Evolutionary conservation across 1,284 basidiomycete species (phyloP), one percentile per base, ranked within the genome.

Genomic region (Puccinia horiana): DNA sequence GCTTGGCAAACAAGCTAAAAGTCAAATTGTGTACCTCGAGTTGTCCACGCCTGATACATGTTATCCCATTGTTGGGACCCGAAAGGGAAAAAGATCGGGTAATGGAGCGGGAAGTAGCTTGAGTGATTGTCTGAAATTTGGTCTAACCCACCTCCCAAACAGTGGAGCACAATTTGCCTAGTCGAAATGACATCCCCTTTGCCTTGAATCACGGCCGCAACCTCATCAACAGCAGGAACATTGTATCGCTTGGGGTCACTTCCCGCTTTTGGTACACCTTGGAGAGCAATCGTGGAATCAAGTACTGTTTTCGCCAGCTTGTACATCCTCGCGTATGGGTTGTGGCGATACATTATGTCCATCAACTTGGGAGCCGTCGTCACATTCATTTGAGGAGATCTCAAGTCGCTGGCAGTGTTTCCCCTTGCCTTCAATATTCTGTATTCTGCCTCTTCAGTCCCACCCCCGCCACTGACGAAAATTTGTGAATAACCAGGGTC

Each of bases 31-130:
- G 2, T 49, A 11, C 8, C 49, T n/a, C 47, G 20, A 20, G 26
- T 44, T 16, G 32, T 44, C 47, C 40, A 5, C 0, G 58, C 37
- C 14, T 40, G 14, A 3, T 32, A 65, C 3, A 29, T 29, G 18
- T 12, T 29, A 12, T 77, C n/a, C 76, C 76, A 77, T 26, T 56
- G 49, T 23, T 63, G 76, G 4, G 32, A 14, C 4, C 76, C 56
- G 18, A n/a, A 47, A 1, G 42, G 29, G n/a, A 77, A 77, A 6
- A 77, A 65, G 2, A 65, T 11, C 9, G 76, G 76, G 32, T 63
- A 77, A 1, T 40, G 35, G 8, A 77, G 42, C 1, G 76, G 32
- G n/a, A 65, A 49, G 23, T 77, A 65, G 20, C 26, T 32, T 9
- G 76, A 47, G 54, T 77, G 76, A 2, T 20, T 37, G 14, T 77